Conservation (phyloP, 192 early-diverging fungal species). For the Podila horticola region DNA sequence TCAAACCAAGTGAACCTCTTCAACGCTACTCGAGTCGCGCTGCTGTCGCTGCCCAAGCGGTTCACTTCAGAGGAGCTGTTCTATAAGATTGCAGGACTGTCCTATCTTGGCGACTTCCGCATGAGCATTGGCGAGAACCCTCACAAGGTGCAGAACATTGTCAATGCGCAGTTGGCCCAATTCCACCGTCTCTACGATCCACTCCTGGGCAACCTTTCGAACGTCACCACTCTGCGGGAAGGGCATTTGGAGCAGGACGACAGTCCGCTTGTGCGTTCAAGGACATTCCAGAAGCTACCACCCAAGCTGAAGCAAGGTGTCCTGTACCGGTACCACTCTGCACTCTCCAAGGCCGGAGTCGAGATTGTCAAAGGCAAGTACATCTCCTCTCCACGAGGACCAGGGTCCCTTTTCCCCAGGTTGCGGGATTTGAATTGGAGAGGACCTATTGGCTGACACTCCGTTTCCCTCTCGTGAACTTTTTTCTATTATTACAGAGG, state of each 20-base stretch:
- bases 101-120: constrained; percentile 94
- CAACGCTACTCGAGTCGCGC: constrained; percentile 83
- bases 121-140: constrained; percentile 96
- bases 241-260: constrained; percentile 69
- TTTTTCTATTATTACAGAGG: constrained; percentile 8
- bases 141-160: constrained; percentile 95
- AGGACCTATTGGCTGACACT: no score
- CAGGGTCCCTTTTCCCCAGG: no score
- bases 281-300: constrained; percentile 85
- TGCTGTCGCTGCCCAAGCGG: constrained; percentile 83
- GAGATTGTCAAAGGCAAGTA: constrained; percentile 36
- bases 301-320: constrained; percentile 68
- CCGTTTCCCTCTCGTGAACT: no score
- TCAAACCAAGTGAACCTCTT: constrained; percentile 89
- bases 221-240: constrained; percentile 53
- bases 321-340: constrained; percentile 44
- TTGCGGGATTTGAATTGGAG: no score
- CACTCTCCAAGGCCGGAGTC: constrained; percentile 36
- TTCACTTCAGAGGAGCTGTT: constrained; percentile 89
- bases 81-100: constrained; percentile 82
- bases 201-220: constrained; percentile 61
- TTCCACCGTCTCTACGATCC: constrained; percentile 67
- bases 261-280: constrained; percentile 66
- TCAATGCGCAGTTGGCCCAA: constrained; percentile 75
- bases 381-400: neutral